phyloP scores from a whole-genome alignment of 106 monocot species.

The Acorus calamus region DNA sequence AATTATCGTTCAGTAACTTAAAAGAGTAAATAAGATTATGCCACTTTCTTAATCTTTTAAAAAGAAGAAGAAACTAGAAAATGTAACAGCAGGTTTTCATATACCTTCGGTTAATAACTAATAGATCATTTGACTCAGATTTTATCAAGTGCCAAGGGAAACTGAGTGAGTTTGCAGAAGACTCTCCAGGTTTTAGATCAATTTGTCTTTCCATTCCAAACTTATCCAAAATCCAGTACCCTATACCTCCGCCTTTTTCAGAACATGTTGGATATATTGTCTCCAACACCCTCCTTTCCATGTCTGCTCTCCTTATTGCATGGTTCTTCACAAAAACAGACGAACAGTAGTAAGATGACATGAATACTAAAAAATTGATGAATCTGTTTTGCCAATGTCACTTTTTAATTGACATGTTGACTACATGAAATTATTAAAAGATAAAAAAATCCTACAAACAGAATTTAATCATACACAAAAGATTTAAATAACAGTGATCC shows the following conservation, averaged over 20 bases:
- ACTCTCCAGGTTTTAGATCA: constrained; percentile 12
- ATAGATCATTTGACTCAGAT: constrained; percentile 31
- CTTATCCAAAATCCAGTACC: constrained; percentile 65
- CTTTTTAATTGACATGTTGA: too few relatives aligned
- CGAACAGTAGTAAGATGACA: not conserved
- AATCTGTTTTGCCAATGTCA: too few relatives aligned
- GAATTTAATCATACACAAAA: not conserved
- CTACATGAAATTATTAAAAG: too few relatives aligned
- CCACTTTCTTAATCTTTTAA: not conserved
- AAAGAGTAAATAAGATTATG: too few relatives aligned
- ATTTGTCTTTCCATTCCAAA: constrained; percentile 44
- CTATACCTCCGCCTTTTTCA: constrained; percentile 36
- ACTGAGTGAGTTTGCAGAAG: constrained; percentile 18
- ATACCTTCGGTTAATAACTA: constrained; percentile 58
- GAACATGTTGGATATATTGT: constrained; percentile 48
- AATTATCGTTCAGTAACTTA: too few relatives aligned
- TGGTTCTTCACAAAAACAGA: constrained; percentile 43
- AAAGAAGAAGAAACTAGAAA: constrained; percentile 1
- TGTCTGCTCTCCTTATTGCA: constrained; percentile 82
- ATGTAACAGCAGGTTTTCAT: not conserved
- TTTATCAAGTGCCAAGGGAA: constrained; percentile 80
- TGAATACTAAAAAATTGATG: not conserved
- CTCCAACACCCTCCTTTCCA: constrained; percentile 53
- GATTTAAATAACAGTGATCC: not conserved
- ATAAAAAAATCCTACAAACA: not conserved